Evolutionary conservation across 352 stramenopile species (phyloP).

Genomic region (Pythium phragmitis): DNA sequence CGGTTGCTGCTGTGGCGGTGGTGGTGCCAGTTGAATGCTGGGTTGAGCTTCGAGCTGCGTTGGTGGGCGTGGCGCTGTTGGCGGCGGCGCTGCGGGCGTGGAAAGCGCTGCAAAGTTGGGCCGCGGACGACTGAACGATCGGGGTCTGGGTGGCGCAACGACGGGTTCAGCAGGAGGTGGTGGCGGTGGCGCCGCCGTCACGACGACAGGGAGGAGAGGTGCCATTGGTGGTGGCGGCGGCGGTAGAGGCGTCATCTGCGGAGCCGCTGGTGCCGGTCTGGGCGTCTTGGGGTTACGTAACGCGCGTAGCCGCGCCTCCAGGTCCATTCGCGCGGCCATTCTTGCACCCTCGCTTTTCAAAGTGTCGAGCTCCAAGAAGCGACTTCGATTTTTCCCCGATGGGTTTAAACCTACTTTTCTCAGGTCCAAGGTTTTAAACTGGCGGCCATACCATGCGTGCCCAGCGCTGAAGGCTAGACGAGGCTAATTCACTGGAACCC

Average conservation of each 20-base stretch:
- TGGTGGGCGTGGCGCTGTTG: slow-evolving; percentile 1
- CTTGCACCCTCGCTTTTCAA: background rate
- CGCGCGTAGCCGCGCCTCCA: slow-evolving; percentile 60
- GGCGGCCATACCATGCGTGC: background rate
- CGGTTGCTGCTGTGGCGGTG: slow-evolving; percentile 11
- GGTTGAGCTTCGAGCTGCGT: background rate
- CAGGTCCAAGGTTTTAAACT: slow-evolving; percentile 14
- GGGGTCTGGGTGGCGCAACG: slow-evolving; percentile 2
- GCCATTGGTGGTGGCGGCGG: background rate
- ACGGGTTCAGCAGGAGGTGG: background rate
- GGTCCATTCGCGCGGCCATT: slow-evolving; percentile 42
- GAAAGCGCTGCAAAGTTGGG: slow-evolving; percentile 23
- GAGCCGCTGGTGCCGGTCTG: slow-evolving; percentile 3
- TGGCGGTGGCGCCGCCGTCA: background rate
- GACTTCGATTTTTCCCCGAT: slow-evolving; percentile 7
- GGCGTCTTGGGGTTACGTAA: slow-evolving; percentile 32
- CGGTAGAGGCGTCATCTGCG: slow-evolving; percentile 7
- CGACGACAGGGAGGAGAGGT: slow-evolving; percentile 1
- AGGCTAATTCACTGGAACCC: background rate
- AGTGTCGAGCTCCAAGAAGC: slow-evolving; percentile 1
- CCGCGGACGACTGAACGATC: slow-evolving; percentile 11
- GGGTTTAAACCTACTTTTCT: slow-evolving; percentile 19
- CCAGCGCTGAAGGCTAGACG: background rate
- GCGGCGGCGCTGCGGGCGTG: background rate
- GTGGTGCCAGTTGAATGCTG: background rate